Conservation (phyloP, 768 basidiomycete species). For the Amanita thiersii region DNA sequence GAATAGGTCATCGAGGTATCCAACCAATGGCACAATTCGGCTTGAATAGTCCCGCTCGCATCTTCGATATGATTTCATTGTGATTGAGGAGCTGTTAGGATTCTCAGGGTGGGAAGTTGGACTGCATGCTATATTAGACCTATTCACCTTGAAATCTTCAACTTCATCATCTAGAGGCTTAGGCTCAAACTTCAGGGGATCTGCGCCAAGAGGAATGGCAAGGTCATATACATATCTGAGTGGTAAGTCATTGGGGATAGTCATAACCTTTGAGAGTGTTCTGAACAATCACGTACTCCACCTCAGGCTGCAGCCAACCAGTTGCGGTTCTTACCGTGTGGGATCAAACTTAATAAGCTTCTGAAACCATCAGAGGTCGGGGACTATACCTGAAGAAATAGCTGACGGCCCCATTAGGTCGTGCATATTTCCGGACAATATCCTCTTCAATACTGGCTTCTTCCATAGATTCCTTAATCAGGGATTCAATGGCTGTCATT, state of each 20-base stretch:
- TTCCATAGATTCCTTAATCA: conserved; percentile 90
- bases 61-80: conserved; percentile 49
- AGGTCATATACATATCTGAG: conserved; percentile 82
- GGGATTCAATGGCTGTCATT: conserved; percentile 57
- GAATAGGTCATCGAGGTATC: conserved; percentile 12
- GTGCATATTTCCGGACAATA: conserved; percentile 53
- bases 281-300: conserved; percentile 47
- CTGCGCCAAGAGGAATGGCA: conserved; percentile 44
- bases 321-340: conserved; percentile 44
- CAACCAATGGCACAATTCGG: conserved; percentile 83
- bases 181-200: conserved; percentile 48
- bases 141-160: conserved; percentile 75
- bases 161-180: conserved; percentile 88
- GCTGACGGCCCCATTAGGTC: conserved; percentile 60
- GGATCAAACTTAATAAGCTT: not conserved
- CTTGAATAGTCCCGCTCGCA: conserved; percentile 77
- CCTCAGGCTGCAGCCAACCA: conserved; percentile 84
- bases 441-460: conserved; percentile 76
- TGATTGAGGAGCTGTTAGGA: conserved; percentile 54
- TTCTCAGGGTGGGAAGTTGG: not conserved
- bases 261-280: not conserved
- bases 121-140: not conserved
- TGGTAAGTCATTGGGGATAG: not conserved
- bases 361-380: not conserved
- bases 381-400: conserved; percentile 65